Evolutionary conservation across 176 grass and related monocot genomes (phyloP), one percentile per base, ranked within the genome.

Genomic region (Puya raimondii): DNA sequence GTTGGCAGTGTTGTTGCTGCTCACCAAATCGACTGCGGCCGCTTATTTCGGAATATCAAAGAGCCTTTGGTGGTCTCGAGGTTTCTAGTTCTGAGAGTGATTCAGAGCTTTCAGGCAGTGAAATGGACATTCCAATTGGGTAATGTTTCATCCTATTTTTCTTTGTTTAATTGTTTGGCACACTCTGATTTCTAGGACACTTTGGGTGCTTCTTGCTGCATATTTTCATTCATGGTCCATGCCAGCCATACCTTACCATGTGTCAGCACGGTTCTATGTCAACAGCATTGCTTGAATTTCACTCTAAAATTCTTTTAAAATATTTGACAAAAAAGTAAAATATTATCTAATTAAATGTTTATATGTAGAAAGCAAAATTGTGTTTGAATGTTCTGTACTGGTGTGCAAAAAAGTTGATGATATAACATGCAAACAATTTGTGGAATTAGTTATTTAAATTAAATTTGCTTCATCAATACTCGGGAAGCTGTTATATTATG

Each of bases 1-100:
- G 82, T 74, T 93, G 94, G 94, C 77, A 71, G 33, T 97, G 94
- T 73, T 97, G 94, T 70, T 90, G 86, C 69, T 97, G 94, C 72
- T 23, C 69, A 77, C 94, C 94, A 49, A 80, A 66, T 85, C 72
- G 81, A 81, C 65, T 97, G 70, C 74, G 84, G 70, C 33, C 66
- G 23, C 87, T 87, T 64, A 86, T 86, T 47, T 99, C 78, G 74
- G 77, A 93, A 70, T 99, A 84, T 87, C 82, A 93, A 71, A 93
- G 82, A 67, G 82, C 77, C 67, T 50, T 86, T 23, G 9, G 77
- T 23, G 78, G 71, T 70, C 66, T 77, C 50, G 86, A 81, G 75
- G 80, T 81, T 83, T 99, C 87, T 75, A 86, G 88, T 51, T 76
- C 82, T 0, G 94, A 90, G 52, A 90, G 69, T 74, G 87, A 70